A percentile compares a stretch with the other conserved stretches of the same genome.
Conservation (phyloP, 257 asterid species). For the Solanum rostratum region DNA sequence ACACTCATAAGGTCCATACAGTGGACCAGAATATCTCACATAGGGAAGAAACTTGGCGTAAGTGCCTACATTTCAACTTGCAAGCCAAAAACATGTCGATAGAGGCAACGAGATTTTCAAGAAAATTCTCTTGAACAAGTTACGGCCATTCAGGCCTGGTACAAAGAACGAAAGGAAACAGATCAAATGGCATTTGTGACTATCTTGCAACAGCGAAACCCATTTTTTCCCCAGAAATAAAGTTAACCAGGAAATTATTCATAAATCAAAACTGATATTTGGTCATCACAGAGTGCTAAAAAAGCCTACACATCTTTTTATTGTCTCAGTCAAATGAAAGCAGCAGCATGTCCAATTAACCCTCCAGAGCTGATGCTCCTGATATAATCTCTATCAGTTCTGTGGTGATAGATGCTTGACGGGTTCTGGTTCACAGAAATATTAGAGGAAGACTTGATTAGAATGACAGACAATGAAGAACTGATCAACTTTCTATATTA, state of each 20-base stretch:
- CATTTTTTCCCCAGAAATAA: neutral
- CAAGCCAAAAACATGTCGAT: neutral
- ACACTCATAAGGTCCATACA: neutral
- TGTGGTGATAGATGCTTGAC: conserved; percentile 95
- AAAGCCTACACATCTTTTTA: conserved; percentile 18
- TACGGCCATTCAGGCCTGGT: neutral
- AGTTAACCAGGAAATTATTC: neutral
- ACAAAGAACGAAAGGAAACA: neutral
- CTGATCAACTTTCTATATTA: neutral
- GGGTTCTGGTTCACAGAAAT: conserved; percentile 44
- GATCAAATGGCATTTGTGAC: neutral
- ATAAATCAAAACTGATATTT: neutral
- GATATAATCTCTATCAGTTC: conserved; percentile 85
- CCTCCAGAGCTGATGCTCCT: conserved; percentile 89
- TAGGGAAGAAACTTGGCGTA: neutral
- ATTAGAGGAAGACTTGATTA: neutral
- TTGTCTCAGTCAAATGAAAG: conserved; percentile 28
- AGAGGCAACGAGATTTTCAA: neutral
- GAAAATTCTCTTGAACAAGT: neutral
- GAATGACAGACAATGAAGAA: neutral
- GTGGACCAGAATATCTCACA: neutral
- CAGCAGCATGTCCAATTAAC: conserved; percentile 18
- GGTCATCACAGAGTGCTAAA: conserved; percentile 7
- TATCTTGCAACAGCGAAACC: neutral
- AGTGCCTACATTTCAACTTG: neutral